A percentile compares a stretch with the other conserved stretches of the same genome.
Evolutionary conservation across 2,329 filamentous ascomycete genomes (phyloP).

Genomic region (Amesomyces nigricolor): DNA sequence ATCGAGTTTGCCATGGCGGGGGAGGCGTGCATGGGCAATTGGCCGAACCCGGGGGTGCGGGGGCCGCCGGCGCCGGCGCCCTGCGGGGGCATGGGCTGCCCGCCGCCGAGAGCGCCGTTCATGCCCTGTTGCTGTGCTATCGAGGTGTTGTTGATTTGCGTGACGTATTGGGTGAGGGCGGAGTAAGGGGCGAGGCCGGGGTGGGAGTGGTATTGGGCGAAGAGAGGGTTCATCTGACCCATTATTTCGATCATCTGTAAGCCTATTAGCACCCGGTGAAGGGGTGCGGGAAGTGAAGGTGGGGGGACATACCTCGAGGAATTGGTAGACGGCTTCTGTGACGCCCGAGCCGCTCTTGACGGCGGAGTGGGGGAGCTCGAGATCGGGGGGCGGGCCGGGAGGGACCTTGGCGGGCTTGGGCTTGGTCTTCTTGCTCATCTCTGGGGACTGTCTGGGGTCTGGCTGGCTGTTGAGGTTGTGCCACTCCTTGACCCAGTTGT

Average conservation of each 20-base stretch:
- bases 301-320: slow-evolving; percentile 50
- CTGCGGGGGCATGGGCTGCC: slow-evolving; percentile 39
- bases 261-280: slow-evolving; percentile 24
- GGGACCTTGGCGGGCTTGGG: slow-evolving; percentile 54
- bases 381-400: slow-evolving; percentile 52
- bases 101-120: slow-evolving; percentile 34
- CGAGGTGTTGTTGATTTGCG: slow-evolving; percentile 40
- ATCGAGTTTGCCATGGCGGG: slow-evolving; percentile 56
- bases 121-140: slow-evolving; percentile 27
- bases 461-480: slow-evolving; percentile 48
- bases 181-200: slow-evolving; percentile 50
- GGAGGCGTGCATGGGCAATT: slow-evolving; percentile 55
- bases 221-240: slow-evolving; percentile 61
- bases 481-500: slow-evolving; percentile 63
- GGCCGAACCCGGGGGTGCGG: slow-evolving; percentile 50
- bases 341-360: slow-evolving; percentile 54
- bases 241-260: slow-evolving; percentile 58
- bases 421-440: slow-evolving; percentile 64
- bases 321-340: slow-evolving; percentile 56
- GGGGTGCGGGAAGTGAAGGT: neutral
- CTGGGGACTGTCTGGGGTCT: slow-evolving; percentile 55
- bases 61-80: slow-evolving; percentile 32
- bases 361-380: slow-evolving; percentile 53
- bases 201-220: slow-evolving; percentile 52
- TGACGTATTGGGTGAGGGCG: slow-evolving; percentile 57